These are phyloP conservation scores for Neocatenulostroma microsporum DNA, from an alignment of 2,329 filamentous ascomycete species.

Conservation along the genomic window DNA sequence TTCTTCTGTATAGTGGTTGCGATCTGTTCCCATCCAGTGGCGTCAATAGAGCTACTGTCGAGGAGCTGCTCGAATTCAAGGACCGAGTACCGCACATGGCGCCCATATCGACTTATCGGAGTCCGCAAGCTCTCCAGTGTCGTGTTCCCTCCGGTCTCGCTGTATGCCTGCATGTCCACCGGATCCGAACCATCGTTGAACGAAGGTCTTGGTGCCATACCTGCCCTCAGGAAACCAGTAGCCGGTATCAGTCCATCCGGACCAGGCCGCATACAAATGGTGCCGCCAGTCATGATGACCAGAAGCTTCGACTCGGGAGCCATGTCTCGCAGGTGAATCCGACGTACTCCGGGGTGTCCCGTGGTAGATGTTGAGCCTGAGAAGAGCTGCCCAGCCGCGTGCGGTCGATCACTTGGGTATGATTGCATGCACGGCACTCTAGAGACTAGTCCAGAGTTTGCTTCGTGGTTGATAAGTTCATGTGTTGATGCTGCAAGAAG, in stretches of 20 bases:
- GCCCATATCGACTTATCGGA: constrained; percentile 69
- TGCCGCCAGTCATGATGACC: constrained; percentile 81
- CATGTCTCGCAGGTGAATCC: no score
- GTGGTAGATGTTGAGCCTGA: no score
- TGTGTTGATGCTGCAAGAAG: no score
- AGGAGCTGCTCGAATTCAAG: constrained; percentile 78
- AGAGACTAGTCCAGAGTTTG: no score
- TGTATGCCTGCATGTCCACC: constrained; percentile 5
- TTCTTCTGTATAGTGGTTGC: constrained; percentile 72
- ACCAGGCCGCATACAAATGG: constrained; percentile 85
- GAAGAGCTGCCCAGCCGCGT: no score
- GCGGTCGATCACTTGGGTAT: no score
- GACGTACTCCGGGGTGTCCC: no score
- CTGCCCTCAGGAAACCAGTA: constrained; percentile 67
- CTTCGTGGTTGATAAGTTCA: no score
- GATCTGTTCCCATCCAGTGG: constrained; percentile 77
- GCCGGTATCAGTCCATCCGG: constrained; percentile 69
- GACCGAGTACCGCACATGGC: constrained; percentile 74
- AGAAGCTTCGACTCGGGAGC: constrained; percentile 47
- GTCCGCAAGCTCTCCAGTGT: constrained; percentile 63
- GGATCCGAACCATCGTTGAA: constrained; percentile 71
- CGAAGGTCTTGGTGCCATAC: constrained; percentile 70
- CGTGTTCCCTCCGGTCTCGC: constrained; percentile 6
- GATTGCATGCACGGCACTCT: no score
- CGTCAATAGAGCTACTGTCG: constrained; percentile 84